Evolutionary conservation across 2,329 filamentous ascomycete species (phyloP), one percentile per base, ranked within the genome.

Genomic region (Coniochaeta pulveracea): DNA sequence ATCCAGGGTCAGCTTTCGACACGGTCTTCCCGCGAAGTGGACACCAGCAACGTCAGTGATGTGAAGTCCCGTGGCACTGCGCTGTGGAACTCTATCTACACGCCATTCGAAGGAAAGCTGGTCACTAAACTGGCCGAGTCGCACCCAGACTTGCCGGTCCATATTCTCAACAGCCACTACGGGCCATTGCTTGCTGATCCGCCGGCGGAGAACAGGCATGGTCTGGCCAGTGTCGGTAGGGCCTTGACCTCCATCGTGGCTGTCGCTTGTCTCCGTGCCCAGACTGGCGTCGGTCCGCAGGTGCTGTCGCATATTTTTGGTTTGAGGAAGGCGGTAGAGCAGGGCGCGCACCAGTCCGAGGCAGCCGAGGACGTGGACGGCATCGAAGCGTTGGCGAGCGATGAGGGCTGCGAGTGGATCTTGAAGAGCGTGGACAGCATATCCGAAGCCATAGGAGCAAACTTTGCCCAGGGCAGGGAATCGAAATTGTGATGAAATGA

Each of bases 221-320:
- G 64, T 0, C 50, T 64, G 15, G 63, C 57, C 1, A 69, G 64
- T 12, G 70, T 83, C 0, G 85, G 85, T 0, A 58, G 85, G 1
- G 69, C 83, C 1, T 57, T 85, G 40, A 91, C 84, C 0, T 80
- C 73, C 34, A 55, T 91, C 10, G 66, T 86, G 4, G 85, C 80
- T 0, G 68, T 93, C 19, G 66, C 82, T 5, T 86, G 82, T 47
- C 52, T 93, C 51, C 60, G 85, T 4, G 71, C 84, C 27, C 85
- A 91, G 63, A 82, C 80, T 8, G 85, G 85, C 1, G 85, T 91
- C 0, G 85, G 76, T 0, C 85, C 84, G 1, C 85, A 91, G 62
- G 82, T 93, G 10, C 58, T 81, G 12, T 85, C 78, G 43, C 85
- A 93, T 55, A 66, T 91, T 0, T 89, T 86, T 58, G 85, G 85